These are phyloP conservation scores for Rutstroemia sydowiana DNA, from an alignment of 2,329 filamentous ascomycete genomes.

Conservation along the genomic window DNA sequence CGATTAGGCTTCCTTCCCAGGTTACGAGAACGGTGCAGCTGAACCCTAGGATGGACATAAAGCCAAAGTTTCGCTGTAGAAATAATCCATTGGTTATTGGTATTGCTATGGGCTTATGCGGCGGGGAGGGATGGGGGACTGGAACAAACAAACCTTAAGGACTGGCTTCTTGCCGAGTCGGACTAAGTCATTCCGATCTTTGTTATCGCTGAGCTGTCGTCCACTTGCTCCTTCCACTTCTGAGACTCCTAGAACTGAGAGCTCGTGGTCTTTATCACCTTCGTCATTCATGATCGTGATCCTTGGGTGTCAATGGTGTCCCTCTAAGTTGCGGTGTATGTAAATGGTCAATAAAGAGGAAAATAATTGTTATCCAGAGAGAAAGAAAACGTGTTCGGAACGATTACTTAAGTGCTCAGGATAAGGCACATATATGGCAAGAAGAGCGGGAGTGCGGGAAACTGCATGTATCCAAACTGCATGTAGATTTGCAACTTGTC, in stretches of 20 bases:
- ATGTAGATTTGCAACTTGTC: too few relatives aligned
- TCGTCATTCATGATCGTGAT: too few relatives aligned
- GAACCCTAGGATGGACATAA: slow-evolving; percentile 38
- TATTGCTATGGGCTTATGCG: background rate
- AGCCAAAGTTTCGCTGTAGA: slow-evolving; percentile 36
- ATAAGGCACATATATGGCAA: too few relatives aligned
- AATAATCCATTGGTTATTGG: background rate
- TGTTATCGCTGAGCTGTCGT: background rate
- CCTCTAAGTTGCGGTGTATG: too few relatives aligned
- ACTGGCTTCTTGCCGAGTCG: slow-evolving; percentile 2
- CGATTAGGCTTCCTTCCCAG: slow-evolving; percentile 35
- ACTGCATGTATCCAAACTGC: too few relatives aligned
- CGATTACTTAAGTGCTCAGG: too few relatives aligned
- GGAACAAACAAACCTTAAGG: slow-evolving; percentile 1
- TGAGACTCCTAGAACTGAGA: background rate
- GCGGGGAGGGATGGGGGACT: background rate
- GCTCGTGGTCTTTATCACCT: background rate
- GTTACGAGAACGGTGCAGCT: slow-evolving; percentile 36
- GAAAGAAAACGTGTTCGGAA: too few relatives aligned
- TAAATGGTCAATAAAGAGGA: too few relatives aligned
- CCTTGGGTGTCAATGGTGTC: too few relatives aligned
- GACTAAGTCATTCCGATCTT: slow-evolving; percentile 1
- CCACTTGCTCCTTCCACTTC: background rate
- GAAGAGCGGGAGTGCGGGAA: too few relatives aligned
- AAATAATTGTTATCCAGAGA: too few relatives aligned